phyloP scores from a whole-genome alignment of 2,329 filamentous ascomycete genomes.

The Scleromitrula shiraiana region DNA sequence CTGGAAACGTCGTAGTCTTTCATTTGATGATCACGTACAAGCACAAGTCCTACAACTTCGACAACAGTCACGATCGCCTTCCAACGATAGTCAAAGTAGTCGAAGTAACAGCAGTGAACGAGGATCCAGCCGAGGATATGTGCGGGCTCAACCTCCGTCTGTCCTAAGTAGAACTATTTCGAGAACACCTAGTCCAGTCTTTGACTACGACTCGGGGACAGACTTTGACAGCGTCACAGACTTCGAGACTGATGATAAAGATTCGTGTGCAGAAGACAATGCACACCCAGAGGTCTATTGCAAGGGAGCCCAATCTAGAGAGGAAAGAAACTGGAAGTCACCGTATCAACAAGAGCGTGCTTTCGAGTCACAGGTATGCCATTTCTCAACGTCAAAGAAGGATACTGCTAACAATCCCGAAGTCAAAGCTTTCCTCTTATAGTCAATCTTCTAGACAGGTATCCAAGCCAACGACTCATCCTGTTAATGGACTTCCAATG shows the following conservation, averaged over 20 bases:
- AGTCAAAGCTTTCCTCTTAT: neutral
- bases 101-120: neutral
- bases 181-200: constrained; percentile 5
- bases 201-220: constrained; percentile 1
- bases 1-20: neutral
- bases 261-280: neutral
- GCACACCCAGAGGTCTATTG: no score
- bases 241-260: neutral
- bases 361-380: neutral
- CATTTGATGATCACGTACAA: neutral
- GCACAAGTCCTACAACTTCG: neutral
- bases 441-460: neutral
- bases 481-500: neutral
- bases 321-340: neutral
- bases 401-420: neutral
- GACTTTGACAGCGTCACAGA: neutral
- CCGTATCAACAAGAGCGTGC: neutral
- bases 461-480: neutral
- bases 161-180: neutral
- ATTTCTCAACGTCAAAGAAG: neutral
- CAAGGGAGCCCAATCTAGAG: no score
- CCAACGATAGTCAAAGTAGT: neutral
- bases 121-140: neutral
- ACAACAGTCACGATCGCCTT: neutral
- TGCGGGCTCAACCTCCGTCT: neutral